phyloP scores from a whole-genome alignment of 2,329 filamentous ascomycete species.

The Cyphellophora attinorum region DNA sequence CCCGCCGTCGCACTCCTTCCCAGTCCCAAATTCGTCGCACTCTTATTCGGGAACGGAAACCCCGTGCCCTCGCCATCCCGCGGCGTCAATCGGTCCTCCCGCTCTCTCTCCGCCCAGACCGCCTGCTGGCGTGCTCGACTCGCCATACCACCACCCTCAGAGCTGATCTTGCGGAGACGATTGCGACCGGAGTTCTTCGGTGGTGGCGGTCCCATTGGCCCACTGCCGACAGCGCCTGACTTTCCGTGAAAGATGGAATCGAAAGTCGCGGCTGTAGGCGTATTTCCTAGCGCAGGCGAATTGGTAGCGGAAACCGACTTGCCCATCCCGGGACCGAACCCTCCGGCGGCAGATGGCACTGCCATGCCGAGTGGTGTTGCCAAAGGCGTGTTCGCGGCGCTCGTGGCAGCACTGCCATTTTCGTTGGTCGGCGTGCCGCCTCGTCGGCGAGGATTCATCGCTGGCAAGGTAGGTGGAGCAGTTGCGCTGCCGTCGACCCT shows the following conservation, averaged over 20 bases:
- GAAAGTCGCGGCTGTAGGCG: neutral
- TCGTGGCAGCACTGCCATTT: neutral
- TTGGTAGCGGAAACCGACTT: neutral
- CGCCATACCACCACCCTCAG: constrained; percentile 40
- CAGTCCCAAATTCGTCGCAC: constrained; percentile 14
- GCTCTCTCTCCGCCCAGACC: constrained; percentile 19
- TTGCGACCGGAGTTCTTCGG: constrained; percentile 18
- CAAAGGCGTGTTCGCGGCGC: too few relatives aligned
- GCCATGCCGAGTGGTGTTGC: too few relatives aligned
- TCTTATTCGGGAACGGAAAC: constrained; percentile 15
- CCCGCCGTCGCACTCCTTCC: too few relatives aligned
- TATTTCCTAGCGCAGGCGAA: neutral
- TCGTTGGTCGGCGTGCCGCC: constrained; percentile 50
- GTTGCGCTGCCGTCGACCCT: constrained; percentile 35
- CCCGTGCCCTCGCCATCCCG: neutral
- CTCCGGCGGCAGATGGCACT: neutral
- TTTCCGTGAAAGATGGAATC: neutral
- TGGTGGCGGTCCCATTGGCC: neutral
- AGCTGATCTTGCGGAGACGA: constrained; percentile 38
- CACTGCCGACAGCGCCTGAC: neutral
- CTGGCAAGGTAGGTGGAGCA: constrained; percentile 18
- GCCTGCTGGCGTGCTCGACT: constrained; percentile 33
- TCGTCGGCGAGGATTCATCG: constrained; percentile 41
- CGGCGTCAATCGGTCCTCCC: too few relatives aligned
- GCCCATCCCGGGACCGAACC: too few relatives aligned